These are phyloP conservation scores for Phytophthora aleatoria DNA, from an alignment of 352 stramenopile species.

Conservation along the genomic window DNA sequence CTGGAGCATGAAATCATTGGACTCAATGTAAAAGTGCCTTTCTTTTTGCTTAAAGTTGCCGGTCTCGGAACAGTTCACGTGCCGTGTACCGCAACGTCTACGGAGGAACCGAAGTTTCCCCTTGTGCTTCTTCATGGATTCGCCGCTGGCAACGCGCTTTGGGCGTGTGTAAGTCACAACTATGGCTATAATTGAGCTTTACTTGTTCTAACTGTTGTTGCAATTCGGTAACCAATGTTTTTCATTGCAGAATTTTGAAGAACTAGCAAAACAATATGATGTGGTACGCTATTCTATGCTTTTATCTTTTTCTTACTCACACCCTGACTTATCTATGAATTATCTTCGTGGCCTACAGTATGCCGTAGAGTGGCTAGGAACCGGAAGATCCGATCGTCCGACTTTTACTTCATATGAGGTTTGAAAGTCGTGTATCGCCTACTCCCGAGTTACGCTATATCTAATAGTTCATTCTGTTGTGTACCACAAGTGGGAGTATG, in stretches of 20 bases:
- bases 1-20: too few species aligned
- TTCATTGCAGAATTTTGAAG: neutral
- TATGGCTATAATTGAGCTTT: neutral
- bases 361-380: too few species aligned
- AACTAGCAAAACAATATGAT: neutral
- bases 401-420: too few species aligned
- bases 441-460: too few species aligned
- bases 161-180: neutral
- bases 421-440: too few species aligned
- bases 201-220: neutral
- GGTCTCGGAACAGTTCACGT: neutral
- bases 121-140: neutral
- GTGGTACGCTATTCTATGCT: too few species aligned
- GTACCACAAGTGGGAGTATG: too few species aligned
- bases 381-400: too few species aligned
- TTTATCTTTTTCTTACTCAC: too few species aligned
- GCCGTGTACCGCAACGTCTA: neutral
- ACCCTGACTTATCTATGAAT: too few species aligned
- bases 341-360: too few species aligned
- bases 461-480: too few species aligned
- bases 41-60: neutral
- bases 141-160: neutral
- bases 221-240: neutral
- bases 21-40: neutral
- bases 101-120: neutral